Evolutionary conservation across 306 rosid genomes (phyloP).

Genomic region (Castanea sativa): DNA sequence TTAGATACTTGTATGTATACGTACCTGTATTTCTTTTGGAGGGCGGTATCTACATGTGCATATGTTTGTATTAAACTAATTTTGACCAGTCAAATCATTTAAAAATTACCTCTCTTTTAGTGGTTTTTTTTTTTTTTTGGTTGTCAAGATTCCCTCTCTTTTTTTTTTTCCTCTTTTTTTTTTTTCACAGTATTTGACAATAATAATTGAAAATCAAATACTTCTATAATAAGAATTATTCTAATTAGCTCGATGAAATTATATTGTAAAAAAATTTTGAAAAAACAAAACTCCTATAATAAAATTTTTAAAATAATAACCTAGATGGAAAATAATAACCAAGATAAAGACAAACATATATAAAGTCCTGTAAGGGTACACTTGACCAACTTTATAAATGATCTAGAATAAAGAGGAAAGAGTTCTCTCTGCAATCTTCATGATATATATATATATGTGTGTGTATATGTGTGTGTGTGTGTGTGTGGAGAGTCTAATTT

Average conservation of each 20-base stretch:
- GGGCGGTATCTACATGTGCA: not conserved
- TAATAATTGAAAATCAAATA: not conserved
- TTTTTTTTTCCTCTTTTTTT: not conserved
- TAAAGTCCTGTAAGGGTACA: not conserved
- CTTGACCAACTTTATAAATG: not conserved
- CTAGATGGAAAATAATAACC: not conserved
- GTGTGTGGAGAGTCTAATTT: not conserved
- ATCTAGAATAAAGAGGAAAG: not conserved
- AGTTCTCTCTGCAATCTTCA: conserved; percentile 1
- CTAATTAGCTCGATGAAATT: no score
- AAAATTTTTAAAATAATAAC: not conserved
- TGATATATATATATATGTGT: no score
- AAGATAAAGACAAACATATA: not conserved
- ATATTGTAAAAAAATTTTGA: no score
- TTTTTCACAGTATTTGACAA: not conserved
- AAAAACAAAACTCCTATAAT: no score
- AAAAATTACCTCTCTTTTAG: not conserved
- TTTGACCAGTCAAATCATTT: conserved; percentile 1
- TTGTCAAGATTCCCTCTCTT: not conserved
- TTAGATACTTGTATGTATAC: not conserved
- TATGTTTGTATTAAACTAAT: not conserved
- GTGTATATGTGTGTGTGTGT: no score
- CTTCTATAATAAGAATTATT: not conserved
- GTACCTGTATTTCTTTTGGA: not conserved
- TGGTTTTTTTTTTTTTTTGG: not conserved